Percentiles rank a stretch among this genome's conserved stretches.
Conservation (phyloP, 1,139 yeast species). For the Protomyces arabidopsidicola region DNA sequence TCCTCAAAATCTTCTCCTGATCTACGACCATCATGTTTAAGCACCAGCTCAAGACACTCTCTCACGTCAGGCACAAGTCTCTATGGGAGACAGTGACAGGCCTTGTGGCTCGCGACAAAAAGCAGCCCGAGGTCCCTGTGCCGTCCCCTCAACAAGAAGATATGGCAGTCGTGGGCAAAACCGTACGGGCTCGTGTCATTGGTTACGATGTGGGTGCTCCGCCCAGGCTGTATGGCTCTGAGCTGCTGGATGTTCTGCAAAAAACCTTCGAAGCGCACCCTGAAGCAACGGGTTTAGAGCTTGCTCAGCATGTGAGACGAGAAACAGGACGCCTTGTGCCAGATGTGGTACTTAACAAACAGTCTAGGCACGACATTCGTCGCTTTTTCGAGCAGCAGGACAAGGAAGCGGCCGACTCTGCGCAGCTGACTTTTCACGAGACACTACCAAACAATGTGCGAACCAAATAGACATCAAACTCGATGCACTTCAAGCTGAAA, state of each 20-base stretch:
- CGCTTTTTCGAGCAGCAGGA: not conserved
- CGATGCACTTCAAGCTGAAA: not conserved
- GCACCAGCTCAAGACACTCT: not conserved
- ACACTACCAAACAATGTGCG: slow-evolving; percentile 12
- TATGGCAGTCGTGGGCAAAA: not conserved
- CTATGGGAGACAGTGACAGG: not conserved
- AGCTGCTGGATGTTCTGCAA: not conserved
- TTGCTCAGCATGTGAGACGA: slow-evolving; percentile 6
- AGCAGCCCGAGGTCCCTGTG: not conserved
- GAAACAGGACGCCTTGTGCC: slow-evolving; percentile 13
- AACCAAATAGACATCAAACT: not conserved
- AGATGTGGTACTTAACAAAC: slow-evolving; percentile 5
- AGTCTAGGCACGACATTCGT: not conserved
- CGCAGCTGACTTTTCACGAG: not conserved
- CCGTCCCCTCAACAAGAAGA: not conserved
- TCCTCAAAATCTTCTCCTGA: not conserved
- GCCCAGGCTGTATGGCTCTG: not conserved
- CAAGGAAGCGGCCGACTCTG: not conserved
- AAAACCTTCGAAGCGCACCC: not conserved
- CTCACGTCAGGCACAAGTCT: not conserved
- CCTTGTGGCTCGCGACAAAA: not conserved
- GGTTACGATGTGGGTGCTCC: slow-evolving; percentile 11
- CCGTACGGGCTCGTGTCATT: not conserved
- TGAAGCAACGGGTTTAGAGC: not conserved
- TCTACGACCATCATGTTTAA: not conserved